Conservation (phyloP, 345 rosid species). For the Euclidium syriacum region DNA sequence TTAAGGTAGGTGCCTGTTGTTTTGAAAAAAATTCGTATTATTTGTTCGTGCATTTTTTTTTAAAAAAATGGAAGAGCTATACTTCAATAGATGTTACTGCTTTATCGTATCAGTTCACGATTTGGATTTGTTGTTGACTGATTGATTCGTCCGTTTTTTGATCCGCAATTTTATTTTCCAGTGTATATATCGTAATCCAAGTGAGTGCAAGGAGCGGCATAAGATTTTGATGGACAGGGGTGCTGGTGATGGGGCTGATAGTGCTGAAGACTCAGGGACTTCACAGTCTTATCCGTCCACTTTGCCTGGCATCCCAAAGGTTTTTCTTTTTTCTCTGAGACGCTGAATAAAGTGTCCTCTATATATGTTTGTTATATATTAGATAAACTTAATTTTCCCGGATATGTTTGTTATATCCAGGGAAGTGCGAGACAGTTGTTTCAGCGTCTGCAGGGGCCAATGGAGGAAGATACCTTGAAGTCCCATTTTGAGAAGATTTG, state of each 20-base stretch:
- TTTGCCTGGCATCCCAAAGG: constrained; percentile 99
- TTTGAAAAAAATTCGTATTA: constrained; percentile 2
- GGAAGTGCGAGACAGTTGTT: constrained; percentile 99
- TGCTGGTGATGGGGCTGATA: constrained; percentile 94
- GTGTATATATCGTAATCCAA: constrained; percentile 88
- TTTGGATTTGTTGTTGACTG: constrained; percentile 2
- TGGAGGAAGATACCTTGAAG: constrained; percentile 91
- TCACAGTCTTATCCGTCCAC: constrained; percentile 99
- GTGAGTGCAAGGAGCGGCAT: constrained; percentile 98
- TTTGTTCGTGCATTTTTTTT: neutral
- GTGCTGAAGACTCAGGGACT: constrained; percentile 98
- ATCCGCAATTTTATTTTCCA: constrained; percentile 24
- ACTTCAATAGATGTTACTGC: neutral
- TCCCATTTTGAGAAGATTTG: constrained; percentile 96
- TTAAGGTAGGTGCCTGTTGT: constrained; percentile 53
- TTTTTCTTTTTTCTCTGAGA: constrained; percentile 13
- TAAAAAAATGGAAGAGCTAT: constrained; percentile 5
- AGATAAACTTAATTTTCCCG: constrained; percentile 13
- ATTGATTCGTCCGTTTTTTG: neutral
- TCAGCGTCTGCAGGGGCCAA: constrained; percentile 94
- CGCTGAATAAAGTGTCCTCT: constrained; percentile 19
- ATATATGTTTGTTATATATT: constrained; percentile 28
- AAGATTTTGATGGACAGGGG: constrained; percentile 80
- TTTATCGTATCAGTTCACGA: constrained; percentile 4
- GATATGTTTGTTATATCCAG: constrained; percentile 43